Base-by-base conservation (phyloP, 2,329 filamentous ascomycete genomes). In the Talaromyces sp. region DNA sequence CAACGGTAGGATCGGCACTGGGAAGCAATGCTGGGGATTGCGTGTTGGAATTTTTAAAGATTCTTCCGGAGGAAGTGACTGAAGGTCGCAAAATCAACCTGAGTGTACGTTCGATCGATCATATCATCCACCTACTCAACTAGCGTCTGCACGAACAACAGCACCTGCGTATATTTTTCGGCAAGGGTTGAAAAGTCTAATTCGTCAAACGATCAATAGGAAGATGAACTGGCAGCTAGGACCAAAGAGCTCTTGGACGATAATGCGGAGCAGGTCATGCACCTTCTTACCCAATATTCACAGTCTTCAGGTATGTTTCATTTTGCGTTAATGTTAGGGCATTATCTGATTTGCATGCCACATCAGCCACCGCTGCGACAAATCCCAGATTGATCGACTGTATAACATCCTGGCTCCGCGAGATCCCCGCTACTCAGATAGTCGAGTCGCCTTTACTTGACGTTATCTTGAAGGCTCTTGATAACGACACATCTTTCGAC, bases 51-150 rank as follows among this genome's bases (percentile, higher is more conserved):
- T 99, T 99, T 75, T 82, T 99, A 64, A 91, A 91, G 75, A 92
- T 99, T 68, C 86, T 99, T 64, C 94, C 94, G 58, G 94, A 99
- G 81, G 94, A 99, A 83, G 94, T 99, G 71, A 97, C 90, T 67
- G 93, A 99, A 82, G 94, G 94, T 78, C 91, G 94, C 78, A 99
- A 97, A 81, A 97, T 99, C 83, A 96, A 91, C 82, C 84, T 99
- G 78, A 92, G 91, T 85, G 92, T 96, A 94, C 80, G 91, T 93
- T 83, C 86, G 88, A 80, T 80, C 74, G 73, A 74, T 63, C 67
- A 69, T 48, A 74, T 63, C 67, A 66, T 69, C 69, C 69, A 70
- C 68, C 68, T 74, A 73, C 63, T 46, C 79, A 80, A 74, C 76
- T 65, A 68, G 67, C 71, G 67, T 69, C 65, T 64, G 70, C 68